Evolutionary conservation across 805 yeast species (phyloP), one percentile per base, ranked within the genome.

Genomic region (Cyberlindnera veronae): DNA sequence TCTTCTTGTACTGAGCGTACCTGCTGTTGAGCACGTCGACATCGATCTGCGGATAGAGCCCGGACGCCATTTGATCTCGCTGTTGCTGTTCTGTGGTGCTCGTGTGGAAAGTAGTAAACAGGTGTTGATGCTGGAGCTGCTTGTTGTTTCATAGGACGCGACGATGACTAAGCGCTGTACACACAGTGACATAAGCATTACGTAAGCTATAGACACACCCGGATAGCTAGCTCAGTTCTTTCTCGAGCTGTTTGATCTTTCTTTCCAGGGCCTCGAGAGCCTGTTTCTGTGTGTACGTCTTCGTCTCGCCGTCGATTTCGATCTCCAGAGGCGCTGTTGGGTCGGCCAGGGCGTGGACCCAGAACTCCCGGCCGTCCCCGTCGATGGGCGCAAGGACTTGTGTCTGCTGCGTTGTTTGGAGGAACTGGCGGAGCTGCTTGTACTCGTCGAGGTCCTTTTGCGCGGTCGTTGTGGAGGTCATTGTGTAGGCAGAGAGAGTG

Each of bases 331-430:
- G 36, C 4, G 23, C 33, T 7, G 29, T 9, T 10, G 46, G 49
- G 26, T 46, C 47, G 2, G 45, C 43, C 2, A 39, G n/a, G 2
- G 54, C 52, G 14, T 46, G 45, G 21, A 38, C 46, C 52, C 50
- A 50, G 39, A 50, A 48, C 34, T 50, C 54, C 8, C 45, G 31
- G 1, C 54, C 54, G 11, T 46, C 46, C 10, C 50, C 50, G 27
- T 50, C 54, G 9, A 50, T 30, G 2, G 52, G 52, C 3, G 50
- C 48, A 3, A 50, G 36, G 5, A 50, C 45, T 29, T 44, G 41
- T 6, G 51, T 42, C 21, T 34, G 23, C 13, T 29, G n/a, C 9
- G 19, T 3, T 1, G 45, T 10, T 4, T 32, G 15, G 7, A 49
- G 41, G 26, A 37, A 49, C 23, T 27, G 17, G 3, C 26, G 30